Evolutionary conservation across 2,329 filamentous ascomycete species (phyloP).

Genomic region (Pseudogymnoascus sp.): DNA sequence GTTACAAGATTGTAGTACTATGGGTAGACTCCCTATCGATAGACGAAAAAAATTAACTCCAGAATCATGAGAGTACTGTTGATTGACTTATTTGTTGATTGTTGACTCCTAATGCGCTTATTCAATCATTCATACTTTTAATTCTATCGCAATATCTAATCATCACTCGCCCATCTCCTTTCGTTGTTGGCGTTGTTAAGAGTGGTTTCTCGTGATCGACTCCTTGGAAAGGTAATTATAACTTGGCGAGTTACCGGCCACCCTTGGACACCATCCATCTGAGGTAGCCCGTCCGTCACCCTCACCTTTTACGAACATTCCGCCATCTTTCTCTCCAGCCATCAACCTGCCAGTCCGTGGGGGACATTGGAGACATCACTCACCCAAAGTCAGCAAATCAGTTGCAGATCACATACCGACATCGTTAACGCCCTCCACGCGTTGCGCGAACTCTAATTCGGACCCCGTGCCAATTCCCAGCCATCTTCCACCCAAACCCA

Average conservation of each 20-base stretch:
- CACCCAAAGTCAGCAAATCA: background rate
- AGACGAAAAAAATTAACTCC: background rate
- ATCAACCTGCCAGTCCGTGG: background rate
- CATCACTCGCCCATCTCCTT: background rate
- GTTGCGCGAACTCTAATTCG: constrained; percentile 2
- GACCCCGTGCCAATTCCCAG: constrained; percentile 5
- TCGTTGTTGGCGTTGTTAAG: background rate
- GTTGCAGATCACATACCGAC: background rate
- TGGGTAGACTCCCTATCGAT: background rate
- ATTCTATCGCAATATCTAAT: background rate
- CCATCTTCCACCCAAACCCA: constrained; percentile 1
- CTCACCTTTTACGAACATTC: background rate
- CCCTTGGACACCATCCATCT: background rate
- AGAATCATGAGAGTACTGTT: background rate
- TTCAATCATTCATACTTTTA: background rate
- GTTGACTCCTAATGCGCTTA: background rate
- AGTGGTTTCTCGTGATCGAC: constrained; percentile 3
- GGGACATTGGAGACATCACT: background rate
- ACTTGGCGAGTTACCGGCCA: constrained; percentile 6
- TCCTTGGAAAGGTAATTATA: constrained; percentile 6
- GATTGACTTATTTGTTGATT: background rate
- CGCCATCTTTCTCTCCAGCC: background rate
- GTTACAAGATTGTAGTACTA: background rate
- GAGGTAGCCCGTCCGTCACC: background rate
- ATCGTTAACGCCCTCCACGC: background rate